phyloP scores from a whole-genome alignment of 2,329 filamentous ascomycete species.

The Aspergillus sp. region DNA sequence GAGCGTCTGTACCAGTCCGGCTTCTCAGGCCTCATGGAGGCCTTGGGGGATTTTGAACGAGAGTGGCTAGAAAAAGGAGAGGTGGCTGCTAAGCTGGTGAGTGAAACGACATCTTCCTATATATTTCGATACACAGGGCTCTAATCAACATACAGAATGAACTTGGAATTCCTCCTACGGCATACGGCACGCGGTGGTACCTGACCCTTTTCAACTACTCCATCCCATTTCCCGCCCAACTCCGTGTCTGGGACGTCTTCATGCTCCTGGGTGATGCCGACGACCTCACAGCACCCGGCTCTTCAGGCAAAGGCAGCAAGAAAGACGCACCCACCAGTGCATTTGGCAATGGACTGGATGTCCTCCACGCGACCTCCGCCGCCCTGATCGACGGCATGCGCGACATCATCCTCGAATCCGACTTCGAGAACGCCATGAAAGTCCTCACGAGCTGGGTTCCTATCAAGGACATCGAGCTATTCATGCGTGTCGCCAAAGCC shows the following conservation, averaged over 20 bases:
- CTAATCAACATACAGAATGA: constrained; percentile 50
- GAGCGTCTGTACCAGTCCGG: constrained; percentile 80
- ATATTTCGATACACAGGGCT: neutral
- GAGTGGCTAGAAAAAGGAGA: constrained; percentile 78
- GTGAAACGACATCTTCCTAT: neutral
- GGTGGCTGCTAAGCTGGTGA: constrained; percentile 76
- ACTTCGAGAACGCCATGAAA: constrained; percentile 99
- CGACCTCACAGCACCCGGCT: constrained; percentile 36
- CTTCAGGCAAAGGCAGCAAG: constrained; percentile 22
- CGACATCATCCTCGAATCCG: constrained; percentile 84
- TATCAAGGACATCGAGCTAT: constrained; percentile 86
- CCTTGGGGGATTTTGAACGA: constrained; percentile 79
- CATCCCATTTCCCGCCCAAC: constrained; percentile 88
- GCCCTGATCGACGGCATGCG: constrained; percentile 88
- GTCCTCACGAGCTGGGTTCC: constrained; percentile 91
- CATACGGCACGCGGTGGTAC: constrained; percentile 98
- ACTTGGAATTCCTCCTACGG: constrained; percentile 78
- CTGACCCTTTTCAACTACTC: constrained; percentile 96
- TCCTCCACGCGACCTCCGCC: constrained; percentile 85
- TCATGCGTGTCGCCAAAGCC: constrained; percentile 85
- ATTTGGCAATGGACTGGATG: constrained; percentile 71
- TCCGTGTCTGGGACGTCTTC: constrained; percentile 97
- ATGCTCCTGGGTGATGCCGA: constrained; percentile 82
- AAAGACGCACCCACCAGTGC: constrained; percentile 31
- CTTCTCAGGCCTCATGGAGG: constrained; percentile 83